Base-by-base conservation (phyloP, 148 eudicot genomes). In the Spergularia bocconei region DNA sequence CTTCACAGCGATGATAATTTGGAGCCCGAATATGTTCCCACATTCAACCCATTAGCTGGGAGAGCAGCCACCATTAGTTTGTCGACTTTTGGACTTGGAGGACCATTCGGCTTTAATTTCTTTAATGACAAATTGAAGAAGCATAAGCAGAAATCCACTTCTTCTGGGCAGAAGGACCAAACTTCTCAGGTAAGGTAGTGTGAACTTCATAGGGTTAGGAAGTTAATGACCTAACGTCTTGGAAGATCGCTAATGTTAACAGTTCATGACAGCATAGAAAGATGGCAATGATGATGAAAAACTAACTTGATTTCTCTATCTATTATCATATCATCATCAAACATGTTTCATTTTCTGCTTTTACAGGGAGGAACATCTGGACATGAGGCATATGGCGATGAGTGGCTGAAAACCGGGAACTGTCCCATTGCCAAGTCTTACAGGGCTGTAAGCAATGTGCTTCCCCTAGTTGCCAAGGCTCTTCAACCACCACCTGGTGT, bases 371-470 rank as follows among this genome's bases (percentile, higher is more conserved):
- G 83, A 59, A 81, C 82, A 23, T 78, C 89, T 51, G 81, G 75
- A 38, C 90, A 90, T 25, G 96, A 92, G 82, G 90, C 96, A 54
- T 29, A 85, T 14, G 82, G 87, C 69, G 84, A 82, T 13, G 96
- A 90, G 75, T 92, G 96, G 97, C 62, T 92, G 67, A 76, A 85
- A 74, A 80, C 75, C 0, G 97, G 96, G 14, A 88, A 88, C 79
- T 92, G 95, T 25, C 95, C 97, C 2, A 86, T 92, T 14, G 95
- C 97, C 14, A 92, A 90, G 71, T 88, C 96, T 9, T 90, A 84
- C 70, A 82, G 93, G 79, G 96, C 97, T 4, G 91, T 90, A 13
- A 79, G 88, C 29, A 72, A 64, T n/a, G 87, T 90, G 7, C 80
- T 92, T 74, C 93, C 97, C 51, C 85, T 92, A 3, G 90, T 90